Evolutionary conservation across 75 land plant genomes (phyloP).

Genomic region (Larix kaempferi): DNA sequence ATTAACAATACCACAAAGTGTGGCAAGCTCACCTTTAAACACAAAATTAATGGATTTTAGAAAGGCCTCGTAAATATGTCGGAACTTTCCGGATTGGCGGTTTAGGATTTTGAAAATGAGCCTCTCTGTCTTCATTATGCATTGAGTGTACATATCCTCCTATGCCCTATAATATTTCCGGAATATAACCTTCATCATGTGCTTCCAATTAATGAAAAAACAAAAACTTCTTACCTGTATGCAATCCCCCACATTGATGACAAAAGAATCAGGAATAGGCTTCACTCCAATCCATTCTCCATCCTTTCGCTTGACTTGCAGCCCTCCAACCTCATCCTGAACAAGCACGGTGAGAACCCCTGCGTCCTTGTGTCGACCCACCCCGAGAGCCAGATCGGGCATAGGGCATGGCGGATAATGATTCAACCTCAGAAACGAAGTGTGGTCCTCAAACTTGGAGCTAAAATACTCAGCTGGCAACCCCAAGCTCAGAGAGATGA

Average conservation of each 20-base stretch:
- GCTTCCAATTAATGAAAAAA: no score
- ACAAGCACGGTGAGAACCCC: constrained; percentile 43
- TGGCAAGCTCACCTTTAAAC: no score
- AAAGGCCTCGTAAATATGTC: no score
- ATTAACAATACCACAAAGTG: no score
- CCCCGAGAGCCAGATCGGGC: constrained; percentile 47
- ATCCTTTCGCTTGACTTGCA: constrained; percentile 32
- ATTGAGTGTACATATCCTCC: no score
- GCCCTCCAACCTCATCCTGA: constrained; percentile 47
- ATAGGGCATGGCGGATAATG: constrained; percentile 45
- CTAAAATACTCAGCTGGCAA: constrained; percentile 25
- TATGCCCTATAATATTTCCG: no score
- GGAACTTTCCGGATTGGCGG: no score
- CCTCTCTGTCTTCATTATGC: no score
- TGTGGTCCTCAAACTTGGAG: constrained; percentile 8
- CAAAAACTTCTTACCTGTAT: constrained; percentile 46
- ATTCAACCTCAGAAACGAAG: constrained; percentile 38
- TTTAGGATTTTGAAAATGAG: no score
- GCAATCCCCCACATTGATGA: constrained; percentile 58
- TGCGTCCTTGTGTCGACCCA: constrained; percentile 59
- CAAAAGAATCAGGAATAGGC: constrained; percentile 27
- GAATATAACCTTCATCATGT: no score
- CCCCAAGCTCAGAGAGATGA: constrained; percentile 36
- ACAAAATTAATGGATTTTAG: no score
- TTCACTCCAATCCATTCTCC: constrained; percentile 48